These are phyloP conservation scores for Microstroma glucosiphilum DNA, from an alignment of 1,284 basidiomycete genomes.

Conservation along the genomic window DNA sequence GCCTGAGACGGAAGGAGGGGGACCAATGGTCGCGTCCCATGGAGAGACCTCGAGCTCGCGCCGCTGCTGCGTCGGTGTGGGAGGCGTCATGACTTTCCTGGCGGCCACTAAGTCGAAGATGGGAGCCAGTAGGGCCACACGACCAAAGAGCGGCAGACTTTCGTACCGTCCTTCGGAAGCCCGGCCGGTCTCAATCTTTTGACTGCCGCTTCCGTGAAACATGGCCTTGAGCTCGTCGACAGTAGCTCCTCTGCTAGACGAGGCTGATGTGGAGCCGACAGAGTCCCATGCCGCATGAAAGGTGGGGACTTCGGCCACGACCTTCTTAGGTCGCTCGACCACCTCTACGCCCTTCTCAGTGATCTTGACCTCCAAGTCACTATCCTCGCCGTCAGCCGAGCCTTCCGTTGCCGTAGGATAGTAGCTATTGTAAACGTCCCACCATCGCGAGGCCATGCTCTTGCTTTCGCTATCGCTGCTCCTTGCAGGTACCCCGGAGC, in stretches of 20 bases:
- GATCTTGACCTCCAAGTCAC: conserved; percentile 32
- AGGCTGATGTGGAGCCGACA: conserved; percentile 11
- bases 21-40: conserved; percentile 55
- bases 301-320: conserved; percentile 61
- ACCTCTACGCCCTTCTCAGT: conserved; percentile 45
- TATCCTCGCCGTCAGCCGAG: conserved; percentile 17
- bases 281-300: conserved; percentile 70
- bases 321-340: conserved; percentile 48
- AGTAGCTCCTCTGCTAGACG: neutral
- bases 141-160: conserved; percentile 73
- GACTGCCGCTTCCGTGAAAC: conserved; percentile 28
- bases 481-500: neutral
- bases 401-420: conserved; percentile 59
- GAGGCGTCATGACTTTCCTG: conserved; percentile 4
- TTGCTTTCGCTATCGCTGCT: too few relatives aligned
- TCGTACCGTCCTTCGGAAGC: conserved; percentile 65
- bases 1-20: conserved; percentile 52
- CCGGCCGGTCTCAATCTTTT: conserved; percentile 5
- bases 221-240: conserved; percentile 64
- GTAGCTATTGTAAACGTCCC: conserved; percentile 76
- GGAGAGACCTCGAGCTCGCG: conserved; percentile 24
- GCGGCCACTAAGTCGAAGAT: conserved; percentile 35
- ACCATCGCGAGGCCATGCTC: conserved; percentile 71
- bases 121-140: conserved; percentile 73
- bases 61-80: conserved; percentile 23